Evolutionary conservation across 345 rosid species (phyloP), one percentile per base, ranked within the genome.

Genomic region (Arabidopsis suecica): DNA sequence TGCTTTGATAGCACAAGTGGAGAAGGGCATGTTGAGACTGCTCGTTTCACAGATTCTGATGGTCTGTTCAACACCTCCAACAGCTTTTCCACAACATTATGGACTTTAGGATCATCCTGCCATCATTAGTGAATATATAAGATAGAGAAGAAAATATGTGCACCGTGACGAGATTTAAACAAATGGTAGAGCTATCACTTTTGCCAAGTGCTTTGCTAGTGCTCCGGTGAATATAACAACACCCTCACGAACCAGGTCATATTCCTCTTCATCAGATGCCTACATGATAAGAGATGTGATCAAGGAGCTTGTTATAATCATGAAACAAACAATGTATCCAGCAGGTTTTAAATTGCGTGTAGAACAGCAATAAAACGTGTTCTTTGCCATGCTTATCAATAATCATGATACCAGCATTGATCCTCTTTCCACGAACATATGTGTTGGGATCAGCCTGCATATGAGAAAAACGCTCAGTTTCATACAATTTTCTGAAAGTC

Each of bases 381-480:
- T 90, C 97, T 73, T 71, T 88, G 54, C 99, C 99, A 71, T 90
- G 97, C 85, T 84, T 92, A 80, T 95, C 97, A 71, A 95, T 90
- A 73, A 95, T 88, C 89, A 92, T 68, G 67, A 92, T 86, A 64
- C 97, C 97, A 76, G 96, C 97, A 89, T 90, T 86, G 49, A 95
- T 89, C 99, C 92, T 95, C 82, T 91, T 87, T 75, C 97, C 99
- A 69, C 98, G 96, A 84, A 95, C 99, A 89, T 95, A 97, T 28
- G 85, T 81, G 84, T 95, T 95, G 69, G 90, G 89, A 75, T 95
- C 99, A 76, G 96, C 99, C 99, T 95, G 88, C 78, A 84, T 50
- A 18, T 72, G 55, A 49, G 61, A 79, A 44, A 64, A 55, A 30
- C 28, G 16, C 23, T 30, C 51, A 7, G 36, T 49, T 57, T 60